Evolutionary conservation across 345 rosid genomes (phyloP), one percentile per base, ranked within the genome.

Genomic region (Corymbia maculata): DNA sequence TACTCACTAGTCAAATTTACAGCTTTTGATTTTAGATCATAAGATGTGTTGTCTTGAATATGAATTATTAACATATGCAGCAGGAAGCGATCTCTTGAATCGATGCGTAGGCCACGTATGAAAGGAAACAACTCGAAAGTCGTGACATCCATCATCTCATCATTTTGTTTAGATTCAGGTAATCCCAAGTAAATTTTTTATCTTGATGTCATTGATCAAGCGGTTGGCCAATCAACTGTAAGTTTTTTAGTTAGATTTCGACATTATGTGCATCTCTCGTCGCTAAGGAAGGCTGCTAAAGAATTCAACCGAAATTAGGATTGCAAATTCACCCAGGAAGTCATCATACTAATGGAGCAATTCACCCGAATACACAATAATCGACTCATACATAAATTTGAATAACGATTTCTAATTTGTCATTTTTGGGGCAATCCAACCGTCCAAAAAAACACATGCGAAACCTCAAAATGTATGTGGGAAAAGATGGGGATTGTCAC

Each of bases 31-130:
- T 70, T 30, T 70, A 9, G 6, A 68, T 68, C 45, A 8, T 68
- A 4, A 6, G 13, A 15, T 70, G 47, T 0, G 1, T 8, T 15
- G 42, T 42, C 21, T 0, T 1, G 6, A 70, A 32, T 21, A 36
- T 32, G 80, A 36, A 1, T 32, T 9, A 32, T 70, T 36, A 17
- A 13, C 13, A 8, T 70, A 36, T 17, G 47, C 4, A 36, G 26
- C 4, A 0, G 0, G 24, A 36, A 70, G 80, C 11, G 7, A 36
- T 36, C 7, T 16, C 36, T 70, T 19, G 5, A 17, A 36, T 70
- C 7, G 19, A 68, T 68, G 79, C 3, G 3, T 1, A 30, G 0
- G 5, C 12, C 47, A 36, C 36, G 22, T 70, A 36, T 16, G 47
- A 47, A 70, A 36, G 8, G 26, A 36, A 70, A 19, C 82, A 17